These are phyloP conservation scores for Puccinia coronata DNA, from an alignment of 1,284 basidiomycete genomes.

Conservation along the genomic window DNA sequence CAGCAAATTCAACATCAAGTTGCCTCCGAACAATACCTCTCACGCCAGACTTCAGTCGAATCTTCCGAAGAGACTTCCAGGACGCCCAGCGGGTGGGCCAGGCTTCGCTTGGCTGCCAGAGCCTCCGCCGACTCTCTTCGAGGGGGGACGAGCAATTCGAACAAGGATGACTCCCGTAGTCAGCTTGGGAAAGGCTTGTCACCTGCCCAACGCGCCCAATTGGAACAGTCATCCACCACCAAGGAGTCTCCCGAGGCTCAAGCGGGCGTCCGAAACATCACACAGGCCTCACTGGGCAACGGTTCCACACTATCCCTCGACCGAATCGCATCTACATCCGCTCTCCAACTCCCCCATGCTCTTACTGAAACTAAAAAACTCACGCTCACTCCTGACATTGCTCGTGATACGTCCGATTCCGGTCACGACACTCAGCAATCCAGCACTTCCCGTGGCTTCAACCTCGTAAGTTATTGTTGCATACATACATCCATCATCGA, in stretches of 20 bases:
- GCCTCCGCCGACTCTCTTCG: constrained; percentile 49
- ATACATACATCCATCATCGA: not conserved
- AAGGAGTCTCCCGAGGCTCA: not conserved
- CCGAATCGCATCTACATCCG: constrained; percentile 1
- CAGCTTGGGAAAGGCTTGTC: constrained; percentile 45
- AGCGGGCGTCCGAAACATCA: not conserved
- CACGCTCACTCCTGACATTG: constrained; percentile 46
- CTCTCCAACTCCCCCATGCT: constrained; percentile 17
- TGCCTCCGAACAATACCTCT: constrained; percentile 53
- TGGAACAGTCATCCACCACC: constrained; percentile 16
- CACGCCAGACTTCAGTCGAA: constrained; percentile 17
- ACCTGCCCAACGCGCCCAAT: constrained; percentile 40
- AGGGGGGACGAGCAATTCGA: constrained; percentile 6
- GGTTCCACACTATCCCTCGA: constrained; percentile 14
- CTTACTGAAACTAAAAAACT: constrained; percentile 46
- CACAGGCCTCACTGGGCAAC: not conserved
- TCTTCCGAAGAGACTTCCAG: not conserved
- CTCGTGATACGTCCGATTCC: constrained; percentile 25
- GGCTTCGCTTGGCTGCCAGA: constrained; percentile 45
- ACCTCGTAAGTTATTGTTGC: not conserved
- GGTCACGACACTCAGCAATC: not conserved
- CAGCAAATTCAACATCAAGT: constrained; percentile 59
- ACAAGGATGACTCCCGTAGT: constrained; percentile 47
- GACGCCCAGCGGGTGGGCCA: constrained; percentile 43
- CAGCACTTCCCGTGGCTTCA: constrained; percentile 9